Percentiles rank a stretch among this genome's conserved stretches.
Evolutionary conservation across 1,284 basidiomycete genomes (phyloP).

Genomic region (Testicularia cyperi): DNA sequence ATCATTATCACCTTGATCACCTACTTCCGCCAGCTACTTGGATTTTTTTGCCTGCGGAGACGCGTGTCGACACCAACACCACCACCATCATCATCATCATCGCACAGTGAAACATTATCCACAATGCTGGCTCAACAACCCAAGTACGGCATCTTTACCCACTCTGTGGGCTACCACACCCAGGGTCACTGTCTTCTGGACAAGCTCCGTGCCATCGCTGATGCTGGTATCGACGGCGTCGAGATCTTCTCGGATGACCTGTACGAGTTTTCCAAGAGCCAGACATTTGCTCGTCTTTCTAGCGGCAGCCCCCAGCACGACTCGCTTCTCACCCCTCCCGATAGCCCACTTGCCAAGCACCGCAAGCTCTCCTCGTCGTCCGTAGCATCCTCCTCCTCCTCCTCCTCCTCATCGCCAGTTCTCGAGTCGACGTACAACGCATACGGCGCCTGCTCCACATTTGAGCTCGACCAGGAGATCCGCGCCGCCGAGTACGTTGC

Average conservation of each 20-base stretch:
- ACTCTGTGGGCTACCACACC: conserved; percentile 16
- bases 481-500: conserved; percentile 51
- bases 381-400: background rate
- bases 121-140: no score
- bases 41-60: no score
- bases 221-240: conserved; percentile 6
- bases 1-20: no score
- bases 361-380: background rate
- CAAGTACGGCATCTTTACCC: conserved; percentile 15
- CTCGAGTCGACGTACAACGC: conserved; percentile 6
- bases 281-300: background rate
- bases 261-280: conserved; percentile 2
- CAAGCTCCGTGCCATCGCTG: conserved; percentile 11
- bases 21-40: no score
- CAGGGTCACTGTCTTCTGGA: conserved; percentile 4
- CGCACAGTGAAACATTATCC: no score
- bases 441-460: conserved; percentile 13
- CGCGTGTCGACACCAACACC: background rate
- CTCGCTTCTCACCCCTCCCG: conserved; percentile 11
- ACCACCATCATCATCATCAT: background rate
- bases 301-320: background rate
- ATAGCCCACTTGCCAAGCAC: conserved; percentile 3
- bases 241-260: conserved; percentile 32
- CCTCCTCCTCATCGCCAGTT: background rate
- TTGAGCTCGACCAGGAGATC: conserved; percentile 7